These are phyloP conservation scores for Brassica juncea DNA, from an alignment of 345 rosid genomes.

Conservation along the genomic window DNA sequence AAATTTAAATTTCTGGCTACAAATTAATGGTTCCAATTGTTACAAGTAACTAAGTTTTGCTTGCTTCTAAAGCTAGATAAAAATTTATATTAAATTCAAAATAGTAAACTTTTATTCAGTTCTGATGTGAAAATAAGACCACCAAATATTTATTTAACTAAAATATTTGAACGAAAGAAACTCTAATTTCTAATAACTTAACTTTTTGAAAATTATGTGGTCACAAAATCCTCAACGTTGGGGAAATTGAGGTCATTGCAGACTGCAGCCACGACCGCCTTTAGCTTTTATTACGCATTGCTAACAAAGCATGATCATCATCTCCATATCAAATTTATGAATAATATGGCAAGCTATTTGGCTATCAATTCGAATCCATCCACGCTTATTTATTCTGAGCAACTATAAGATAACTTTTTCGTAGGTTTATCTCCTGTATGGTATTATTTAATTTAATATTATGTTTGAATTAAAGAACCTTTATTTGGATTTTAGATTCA, in stretches of 20 bases:
- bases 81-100: background rate
- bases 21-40: conserved; percentile 12
- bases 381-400: background rate
- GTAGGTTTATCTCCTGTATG: background rate
- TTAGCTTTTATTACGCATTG: background rate
- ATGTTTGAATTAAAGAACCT: background rate
- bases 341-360: background rate
- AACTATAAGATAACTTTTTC: background rate
- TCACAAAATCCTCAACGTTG: conserved; percentile 1
- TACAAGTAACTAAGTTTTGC: conserved; percentile 21
- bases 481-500: background rate
- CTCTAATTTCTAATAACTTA: background rate
- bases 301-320: background rate
- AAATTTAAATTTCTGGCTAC: conserved; percentile 1
- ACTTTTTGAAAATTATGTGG: background rate
- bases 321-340: background rate
- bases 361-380: background rate
- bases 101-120: background rate
- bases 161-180: background rate
- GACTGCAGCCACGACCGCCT: background rate
- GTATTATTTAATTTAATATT: background rate
- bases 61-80: background rate
- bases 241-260: background rate
- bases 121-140: background rate
- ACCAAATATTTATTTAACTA: background rate